Base-by-base conservation (phyloP, 495 filamentous ascomycete genomes). In the Lineolata rhizophorae region DNA sequence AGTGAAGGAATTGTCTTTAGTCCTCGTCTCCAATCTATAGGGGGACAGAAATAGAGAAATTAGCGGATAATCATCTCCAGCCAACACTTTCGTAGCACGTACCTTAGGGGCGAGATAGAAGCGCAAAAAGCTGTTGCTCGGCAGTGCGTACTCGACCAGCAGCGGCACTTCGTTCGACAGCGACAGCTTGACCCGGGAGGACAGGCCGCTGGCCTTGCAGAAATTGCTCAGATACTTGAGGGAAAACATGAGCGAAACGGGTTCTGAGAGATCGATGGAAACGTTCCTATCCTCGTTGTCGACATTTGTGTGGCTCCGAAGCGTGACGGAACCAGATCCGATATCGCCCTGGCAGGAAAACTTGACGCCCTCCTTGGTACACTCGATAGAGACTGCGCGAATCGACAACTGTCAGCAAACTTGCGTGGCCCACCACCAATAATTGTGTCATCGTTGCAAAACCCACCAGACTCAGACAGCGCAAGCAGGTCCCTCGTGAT, bases 151-250 rank as follows among this genome's bases (percentile, higher is more conserved):
- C 58, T 95, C 85, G 14, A 99, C 87, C 34, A 94, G 60, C 43
- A 99, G 70, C 15, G 87, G 87, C 26, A 99, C 84, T 58, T 99
- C 87, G 52, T 81, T 83, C 29, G 83, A 93, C 30, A 99, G 65
- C 56, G 77, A 84, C 43, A 99, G 68, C 52, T 75, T 84, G 46
- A 99, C 87, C 31, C 67, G 65, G 48, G 48, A 56, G 34, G 82
- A 87, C 34, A 99, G 60, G 32, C 72, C 70, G 48, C 76, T 74
- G 22, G 87, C 87, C 64, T 99, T 99, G 72, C 87, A 95, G 64
- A 99, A 99, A 66, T 93, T 93, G 67, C 90, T 81, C 3, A 99
- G 71, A 60, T 99, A 99, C 57, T 99, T 99, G 43, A 95, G 77
- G 27, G 87, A 94, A 67, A 99, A 99, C 20, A 85, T 99, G 27